Evolutionary conservation across 1,284 basidiomycete species (phyloP), one percentile per base, ranked within the genome.

Genomic region (Naganishia sp.): DNA sequence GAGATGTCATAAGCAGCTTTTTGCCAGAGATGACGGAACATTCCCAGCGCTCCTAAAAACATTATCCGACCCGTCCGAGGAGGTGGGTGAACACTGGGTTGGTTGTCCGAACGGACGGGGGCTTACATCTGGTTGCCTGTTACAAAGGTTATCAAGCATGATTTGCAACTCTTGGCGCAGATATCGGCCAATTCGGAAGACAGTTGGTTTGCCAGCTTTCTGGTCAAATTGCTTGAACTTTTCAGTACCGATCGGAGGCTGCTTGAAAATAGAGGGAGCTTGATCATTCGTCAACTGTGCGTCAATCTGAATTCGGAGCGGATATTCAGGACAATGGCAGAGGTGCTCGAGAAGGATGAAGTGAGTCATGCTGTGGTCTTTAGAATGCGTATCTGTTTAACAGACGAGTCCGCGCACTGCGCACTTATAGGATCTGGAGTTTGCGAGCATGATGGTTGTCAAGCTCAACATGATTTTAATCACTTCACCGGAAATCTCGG

Each of bases 321-420:
- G 71, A 98, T 99, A 75, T 99, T 97, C 77, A 85, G 91, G 63
- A 92, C 94, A 0, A 90, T 98, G 72, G 95, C 96, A 0, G 95
- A 98, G 80, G 94, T 99, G 58, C 79, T 99, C 69, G 96, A 99
- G 82, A 94, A 94, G 76, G 95, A 99, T 81, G 95, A 98, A 81
- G 92, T 92, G 68, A 70, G 85, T 76, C 21, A 10, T 63, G 28
- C 13, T 46, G 28, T 25, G 56, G 23, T 2, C 13, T 2, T 4
- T 23, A 13, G 23, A 23, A 21, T 41, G 63, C 50, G 64, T 62
- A 67, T 41, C 43, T 52, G 42, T 53, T 53, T 49, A 21, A 66
- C 55, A 3, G 43, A 39, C 13, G 35, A 10, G 2, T 9, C 3
- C 13, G 35, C 13, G 35, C 28, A 28, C 28, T 28, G 28, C 28